Evolutionary conservation across 768 basidiomycete species (phyloP), one percentile per base, ranked within the genome.

Genomic region (Lactifluus piperatus): DNA sequence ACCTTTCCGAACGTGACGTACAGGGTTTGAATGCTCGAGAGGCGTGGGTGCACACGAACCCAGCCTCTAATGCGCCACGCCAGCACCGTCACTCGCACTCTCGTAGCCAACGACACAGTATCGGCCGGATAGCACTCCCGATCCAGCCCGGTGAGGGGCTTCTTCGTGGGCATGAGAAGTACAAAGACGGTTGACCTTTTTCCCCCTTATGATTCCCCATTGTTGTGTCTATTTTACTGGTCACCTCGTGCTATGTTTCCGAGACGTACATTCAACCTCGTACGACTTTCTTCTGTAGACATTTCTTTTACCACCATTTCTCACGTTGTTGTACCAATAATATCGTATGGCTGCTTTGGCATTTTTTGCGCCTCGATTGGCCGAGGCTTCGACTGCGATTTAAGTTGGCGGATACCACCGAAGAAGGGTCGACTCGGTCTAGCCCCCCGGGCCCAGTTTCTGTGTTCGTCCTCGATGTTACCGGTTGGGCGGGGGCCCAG

Each of bases 1-100:
- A 79, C 13, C 71, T 88, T 10, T 78, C 86, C 9, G 74, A 76
- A 36, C 72, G 80, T 51, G 71, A 80, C 22, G 81, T 80, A 2
- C 70, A 74, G 20, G 74, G 77, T 36, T 64, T 84, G 44, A 74
- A 81, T 20, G 77, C 79, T 29, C 81, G 75, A 52, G 86, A 87
- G 65, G 86, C 83, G 10, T 88, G 87, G 88, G 74, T 90, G 57
- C 66, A 73, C 5, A 46, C 56, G 18, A 49, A 39, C 37, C 43
- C 27, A 30, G 0, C 43, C 43, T 26, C 55, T 57, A 68, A 57
- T 64, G 69, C 56, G 20, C 64, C 52, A 57, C 69, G 63, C 62
- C 68, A 59, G 55, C 71, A 54, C 49, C 71, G 66, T 44, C 68
- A 63, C 34, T 57, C 64, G 39, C 68, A 63, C 47, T 59, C 57